Percentiles rank a stretch among this genome's conserved stretches.
Evolutionary conservation across 2,329 filamentous ascomycete species (phyloP).

Genomic region (Aspergillus fumigatus): DNA sequence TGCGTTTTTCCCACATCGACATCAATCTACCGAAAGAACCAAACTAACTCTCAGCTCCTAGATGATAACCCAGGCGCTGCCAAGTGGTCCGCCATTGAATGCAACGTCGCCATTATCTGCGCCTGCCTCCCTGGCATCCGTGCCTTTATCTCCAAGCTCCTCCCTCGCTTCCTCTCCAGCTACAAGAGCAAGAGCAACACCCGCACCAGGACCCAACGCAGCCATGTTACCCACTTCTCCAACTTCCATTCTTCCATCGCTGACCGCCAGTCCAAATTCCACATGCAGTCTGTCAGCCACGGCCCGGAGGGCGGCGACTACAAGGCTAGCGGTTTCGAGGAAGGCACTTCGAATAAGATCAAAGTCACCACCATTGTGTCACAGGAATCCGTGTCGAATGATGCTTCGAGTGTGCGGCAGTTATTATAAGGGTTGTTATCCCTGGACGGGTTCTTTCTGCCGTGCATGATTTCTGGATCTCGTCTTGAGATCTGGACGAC

Average conservation of each 20-base stretch:
- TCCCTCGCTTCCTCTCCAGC: slow-evolving; percentile 27
- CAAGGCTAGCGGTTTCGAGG: not conserved
- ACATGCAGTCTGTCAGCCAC: slow-evolving; percentile 9
- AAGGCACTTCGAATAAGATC: slow-evolving; percentile 14
- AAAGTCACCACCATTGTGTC: slow-evolving; percentile 27
- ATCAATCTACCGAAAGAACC: not conserved
- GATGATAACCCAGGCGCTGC: slow-evolving; percentile 36
- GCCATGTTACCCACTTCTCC: slow-evolving; percentile 13
- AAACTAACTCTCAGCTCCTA: slow-evolving; percentile 4
- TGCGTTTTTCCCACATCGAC: slow-evolving; percentile 9
- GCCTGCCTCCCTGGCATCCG: slow-evolving; percentile 34
- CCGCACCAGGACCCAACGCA: slow-evolving; percentile 14
- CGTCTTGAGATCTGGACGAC: not conserved
- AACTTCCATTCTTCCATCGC: slow-evolving; percentile 20
- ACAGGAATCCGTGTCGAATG: slow-evolving; percentile 15
- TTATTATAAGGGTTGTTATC: not conserved
- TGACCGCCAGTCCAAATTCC: slow-evolving; percentile 12
- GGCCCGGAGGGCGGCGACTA: not conserved
- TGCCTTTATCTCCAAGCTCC: slow-evolving; percentile 21
- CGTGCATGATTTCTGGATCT: not conserved
- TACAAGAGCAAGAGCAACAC: slow-evolving; percentile 7
- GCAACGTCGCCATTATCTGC: slow-evolving; percentile 40
- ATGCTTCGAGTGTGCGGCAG: not conserved
- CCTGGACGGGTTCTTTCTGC: not conserved
- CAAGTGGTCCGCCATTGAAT: slow-evolving; percentile 41